These are phyloP conservation scores for Elongisporangium anandrum DNA, from an alignment of 352 stramenopile species.

Conservation along the genomic window DNA sequence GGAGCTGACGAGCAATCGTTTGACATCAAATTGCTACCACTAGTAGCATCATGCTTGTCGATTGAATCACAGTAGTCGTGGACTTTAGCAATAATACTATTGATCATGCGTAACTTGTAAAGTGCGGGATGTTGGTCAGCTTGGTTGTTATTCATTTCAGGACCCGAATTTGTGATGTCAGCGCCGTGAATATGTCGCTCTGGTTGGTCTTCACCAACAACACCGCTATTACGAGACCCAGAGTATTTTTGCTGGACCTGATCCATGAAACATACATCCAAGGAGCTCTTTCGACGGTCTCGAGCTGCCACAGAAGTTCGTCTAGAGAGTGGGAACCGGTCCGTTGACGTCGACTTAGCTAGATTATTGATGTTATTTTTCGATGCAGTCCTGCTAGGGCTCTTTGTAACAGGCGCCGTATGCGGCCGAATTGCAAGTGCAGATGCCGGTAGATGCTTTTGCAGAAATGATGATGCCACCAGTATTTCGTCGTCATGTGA, in stretches of 20 bases:
- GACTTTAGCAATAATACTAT: slow-evolving; percentile 50
- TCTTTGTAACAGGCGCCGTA: slow-evolving; percentile 26
- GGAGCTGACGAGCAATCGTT: background rate
- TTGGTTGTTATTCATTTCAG: background rate
- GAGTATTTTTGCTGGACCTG: slow-evolving; percentile 21
- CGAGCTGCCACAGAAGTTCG: background rate
- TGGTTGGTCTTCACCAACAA: background rate
- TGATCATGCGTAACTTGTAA: slow-evolving; percentile 60
- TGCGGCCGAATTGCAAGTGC: slow-evolving; percentile 33
- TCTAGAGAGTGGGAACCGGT: slow-evolving; percentile 3
- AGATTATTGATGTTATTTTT: slow-evolving; percentile 8
- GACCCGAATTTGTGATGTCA: background rate
- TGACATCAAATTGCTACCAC: background rate
- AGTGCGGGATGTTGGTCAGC: slow-evolving; percentile 13
- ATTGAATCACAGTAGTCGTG: slow-evolving; percentile 21
- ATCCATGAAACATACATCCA: slow-evolving; percentile 50
- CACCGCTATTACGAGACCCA: background rate
- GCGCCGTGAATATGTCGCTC: background rate
- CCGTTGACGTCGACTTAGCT: slow-evolving; percentile 4
- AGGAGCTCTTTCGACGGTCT: slow-evolving; percentile 23
- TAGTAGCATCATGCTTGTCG: background rate
- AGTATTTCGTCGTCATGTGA: slow-evolving; percentile 14
- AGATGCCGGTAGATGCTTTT: slow-evolving; percentile 32
- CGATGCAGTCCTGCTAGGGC: slow-evolving; percentile 4
- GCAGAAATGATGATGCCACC: slow-evolving; percentile 46